Percentiles rank a stretch among this genome's conserved stretches.
phyloP scores from a whole-genome alignment of 208 protist species.

The Leishmania tarentolae region DNA sequence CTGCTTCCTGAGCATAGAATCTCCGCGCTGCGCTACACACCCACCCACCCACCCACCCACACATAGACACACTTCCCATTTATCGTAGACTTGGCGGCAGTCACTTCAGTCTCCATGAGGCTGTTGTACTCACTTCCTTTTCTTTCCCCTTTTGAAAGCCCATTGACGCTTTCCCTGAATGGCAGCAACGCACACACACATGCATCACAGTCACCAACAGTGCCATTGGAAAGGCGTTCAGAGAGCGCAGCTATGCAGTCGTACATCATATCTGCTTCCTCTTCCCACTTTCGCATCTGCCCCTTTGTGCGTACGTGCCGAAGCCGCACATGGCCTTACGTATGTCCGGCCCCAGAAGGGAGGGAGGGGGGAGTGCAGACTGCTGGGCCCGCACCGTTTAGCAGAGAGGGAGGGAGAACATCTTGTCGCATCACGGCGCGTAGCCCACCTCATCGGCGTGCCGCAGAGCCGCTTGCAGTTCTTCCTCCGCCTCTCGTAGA shows the following conservation, averaged over 20 bases:
- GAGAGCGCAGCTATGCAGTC: background rate
- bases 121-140: background rate
- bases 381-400: background rate
- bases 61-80: background rate
- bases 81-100: background rate
- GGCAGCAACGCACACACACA: background rate
- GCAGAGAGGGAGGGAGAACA: background rate
- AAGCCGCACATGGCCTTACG: background rate
- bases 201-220: background rate
- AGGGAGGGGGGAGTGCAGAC: background rate
- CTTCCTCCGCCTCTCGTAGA: slow-evolving; percentile 29
- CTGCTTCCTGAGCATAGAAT: background rate
- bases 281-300: background rate
- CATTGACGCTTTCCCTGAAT: background rate
- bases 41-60: background rate
- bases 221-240: background rate
- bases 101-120: background rate
- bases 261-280: background rate
- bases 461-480: slow-evolving; percentile 23
- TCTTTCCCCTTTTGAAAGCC: background rate
- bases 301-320: background rate
- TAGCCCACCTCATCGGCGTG: slow-evolving; percentile 15
- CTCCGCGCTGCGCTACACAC: background rate
- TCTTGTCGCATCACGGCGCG: background rate
- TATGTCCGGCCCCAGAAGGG: background rate